Base-by-base conservation (phyloP, 148 eudicot genomes). In the Spergularia bocconei region DNA sequence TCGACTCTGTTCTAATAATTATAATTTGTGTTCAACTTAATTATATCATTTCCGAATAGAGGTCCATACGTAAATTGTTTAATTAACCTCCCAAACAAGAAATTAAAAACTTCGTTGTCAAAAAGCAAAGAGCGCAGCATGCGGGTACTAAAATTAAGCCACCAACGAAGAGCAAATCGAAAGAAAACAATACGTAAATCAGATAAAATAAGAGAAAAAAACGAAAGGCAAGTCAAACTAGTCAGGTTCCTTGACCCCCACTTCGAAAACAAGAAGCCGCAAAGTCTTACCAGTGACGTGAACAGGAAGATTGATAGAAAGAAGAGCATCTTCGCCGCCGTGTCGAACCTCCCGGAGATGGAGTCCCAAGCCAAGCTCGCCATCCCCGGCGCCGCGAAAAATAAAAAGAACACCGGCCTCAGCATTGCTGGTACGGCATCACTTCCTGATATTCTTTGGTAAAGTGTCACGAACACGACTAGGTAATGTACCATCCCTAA, bases 361-460 rank as follows among this genome's bases (percentile, higher is more conserved):
- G 83, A 72, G 38, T n/a, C 50, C 86, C 90, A 85, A 4, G 86
- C 85, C 33, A 83, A 73, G 78, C 90, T 83, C 0, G 81, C 90
- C 75, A 64, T 65, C 50, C 85, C 81, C 0, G 90, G 90, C 12
- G 80, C 81, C 13, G 85, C 88, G 36, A 87, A 80, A 62, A 87
- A 85, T 69, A 85, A 54, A 71, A 85, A 87, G 63, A 85, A 83
- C 13, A 81, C 88, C 3, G 88, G 90, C 23, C 80, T 21, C 3
- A 83, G 69, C 80, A 56, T 75, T 2, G 69, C 76, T 11, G 88
- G 85, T 0, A 85, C 69, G 10, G 11, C 65, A 13, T 69, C 65
- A 7, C 71, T 23, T 1, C 84, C 82, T 4, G 82, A 72, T 25
- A 87, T 8, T 19, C 84, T 51, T 75, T 87, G 90, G 39, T 87